Conservation (phyloP, 768 basidiomycete genomes). For the Aureoboletus auriporus region DNA sequence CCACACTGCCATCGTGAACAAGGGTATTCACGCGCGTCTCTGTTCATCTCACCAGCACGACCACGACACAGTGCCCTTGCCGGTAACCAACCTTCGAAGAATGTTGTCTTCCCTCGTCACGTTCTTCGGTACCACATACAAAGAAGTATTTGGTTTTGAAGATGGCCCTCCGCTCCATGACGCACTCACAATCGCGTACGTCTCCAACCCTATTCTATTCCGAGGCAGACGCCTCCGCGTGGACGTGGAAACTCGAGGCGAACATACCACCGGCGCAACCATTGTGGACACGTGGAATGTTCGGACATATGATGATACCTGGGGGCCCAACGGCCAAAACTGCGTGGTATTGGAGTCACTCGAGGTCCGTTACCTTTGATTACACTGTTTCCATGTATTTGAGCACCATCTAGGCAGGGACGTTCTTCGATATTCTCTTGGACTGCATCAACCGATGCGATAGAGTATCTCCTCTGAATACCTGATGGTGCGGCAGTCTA, state of each 20-base stretch:
- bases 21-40: slow-evolving; percentile 47
- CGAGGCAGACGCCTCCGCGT: slow-evolving; percentile 61
- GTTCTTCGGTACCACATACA: slow-evolving; percentile 73
- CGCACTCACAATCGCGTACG: slow-evolving; percentile 74
- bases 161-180: slow-evolving; percentile 88
- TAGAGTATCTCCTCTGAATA: slow-evolving; percentile 55
- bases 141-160: slow-evolving; percentile 73
- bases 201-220: slow-evolving; percentile 68
- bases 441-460: slow-evolving; percentile 60
- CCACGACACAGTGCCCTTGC: slow-evolving; percentile 5
- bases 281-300: slow-evolving; percentile 77
- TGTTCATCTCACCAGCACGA: slow-evolving; percentile 41
- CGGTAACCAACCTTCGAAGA: slow-evolving; percentile 53
- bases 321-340: slow-evolving; percentile 74
- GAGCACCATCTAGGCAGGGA: slow-evolving; percentile 43
- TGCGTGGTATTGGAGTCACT: slow-evolving; percentile 66
- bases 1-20: slow-evolving; percentile 76
- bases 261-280: slow-evolving; percentile 70
- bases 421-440: slow-evolving; percentile 64
- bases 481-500: background rate
- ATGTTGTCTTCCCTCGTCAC: slow-evolving; percentile 70
- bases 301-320: slow-evolving; percentile 52
- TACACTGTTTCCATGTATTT: background rate
- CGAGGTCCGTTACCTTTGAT: slow-evolving; percentile 42
- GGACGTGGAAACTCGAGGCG: slow-evolving; percentile 73